Evolutionary conservation across 805 yeast genomes (phyloP), one percentile per base, ranked within the genome.

Genomic region (Ogataea salicorniae): DNA sequence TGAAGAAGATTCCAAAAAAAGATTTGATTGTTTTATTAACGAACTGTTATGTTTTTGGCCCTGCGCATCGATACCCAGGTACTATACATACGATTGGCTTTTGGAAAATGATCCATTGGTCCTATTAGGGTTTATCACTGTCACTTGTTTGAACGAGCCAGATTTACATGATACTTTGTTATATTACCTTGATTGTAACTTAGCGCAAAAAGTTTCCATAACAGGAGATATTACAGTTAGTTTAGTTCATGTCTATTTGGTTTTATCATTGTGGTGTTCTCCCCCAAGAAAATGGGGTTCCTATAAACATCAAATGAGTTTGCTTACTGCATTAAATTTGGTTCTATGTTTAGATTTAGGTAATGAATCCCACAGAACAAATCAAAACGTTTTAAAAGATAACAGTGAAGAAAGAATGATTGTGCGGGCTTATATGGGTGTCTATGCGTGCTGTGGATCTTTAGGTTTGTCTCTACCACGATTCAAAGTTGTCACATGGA

Each of bases 211-310:
- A 33, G 71, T 76, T 4, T 71, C 69, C 37, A 65, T 75, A 15
- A 69, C 76, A 8, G 72, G 75, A 22, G 74, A 70, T 45, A 69
- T 77, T 43, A 63, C 74, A 3, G 68, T 64, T 40, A 68, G 64
- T 49, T 55, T 73, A 41, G 70, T 77, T 20, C 72, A 70, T 45
- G 63, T 71, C 1, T 75, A 75, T 50, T 54, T 76, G 46, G 66
- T 75, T 1, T 56, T 77, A 11, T 74, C 80, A 6, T 54, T 75
- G 6, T 78, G 83, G 83, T 72, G 75, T 43, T 66, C 77, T 4
- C 81, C 82, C 1, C 79, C 81, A 6, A 65, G 69, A 34, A 70
- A 69, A 53, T 69, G 76, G 67, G 80, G 80, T 13, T 75, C 79
- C 20, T 78, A 71, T 60, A 76, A 73, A 49, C 78, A 75, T 56